Conservation (phyloP, 1,284 basidiomycete species). For the Chalciporus sp. region DNA sequence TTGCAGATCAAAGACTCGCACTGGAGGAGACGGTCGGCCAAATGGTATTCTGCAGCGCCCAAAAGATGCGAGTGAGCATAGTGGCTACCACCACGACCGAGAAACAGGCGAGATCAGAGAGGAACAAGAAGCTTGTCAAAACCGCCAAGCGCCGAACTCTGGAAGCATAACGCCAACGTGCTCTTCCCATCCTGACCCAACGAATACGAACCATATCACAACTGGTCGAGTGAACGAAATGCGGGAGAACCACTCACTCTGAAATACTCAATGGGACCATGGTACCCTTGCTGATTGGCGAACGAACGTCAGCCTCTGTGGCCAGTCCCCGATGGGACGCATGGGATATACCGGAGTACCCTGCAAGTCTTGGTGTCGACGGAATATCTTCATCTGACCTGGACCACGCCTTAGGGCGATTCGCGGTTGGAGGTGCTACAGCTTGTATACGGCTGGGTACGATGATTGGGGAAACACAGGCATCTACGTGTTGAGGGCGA, state of each 20-base stretch:
- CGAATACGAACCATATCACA: slow-evolving; percentile 8
- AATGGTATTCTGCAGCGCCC: slow-evolving; percentile 25
- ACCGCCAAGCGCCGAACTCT: slow-evolving; percentile 3
- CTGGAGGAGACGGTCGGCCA: slow-evolving; percentile 31
- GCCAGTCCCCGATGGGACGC: slow-evolving; percentile 11
- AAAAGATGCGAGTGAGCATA: slow-evolving; percentile 22
- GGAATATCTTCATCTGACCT: slow-evolving; percentile 2
- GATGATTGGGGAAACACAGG: slow-evolving; percentile 31
- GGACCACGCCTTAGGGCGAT: neutral
- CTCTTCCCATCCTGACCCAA: slow-evolving; percentile 16
- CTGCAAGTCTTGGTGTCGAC: slow-evolving; percentile 3
- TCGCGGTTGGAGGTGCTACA: neutral
- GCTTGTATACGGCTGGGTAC: neutral
- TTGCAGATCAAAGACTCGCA: slow-evolving; percentile 5
- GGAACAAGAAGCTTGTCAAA: slow-evolving; percentile 7
- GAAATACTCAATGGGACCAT: slow-evolving; percentile 20
- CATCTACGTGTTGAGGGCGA: slow-evolving; percentile 25
- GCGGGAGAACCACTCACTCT: slow-evolving; percentile 24
- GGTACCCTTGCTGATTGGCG: slow-evolving; percentile 27
- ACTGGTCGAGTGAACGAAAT: neutral
- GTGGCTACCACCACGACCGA: slow-evolving; percentile 15
- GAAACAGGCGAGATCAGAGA: slow-evolving; percentile 22
- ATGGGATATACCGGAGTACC: slow-evolving; percentile 15
- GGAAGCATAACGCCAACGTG: slow-evolving; percentile 15
- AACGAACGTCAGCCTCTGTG: slow-evolving; percentile 29